Conservation (phyloP, 352 stramenopile genomes). For the Thraustochytrium striatum region DNA sequence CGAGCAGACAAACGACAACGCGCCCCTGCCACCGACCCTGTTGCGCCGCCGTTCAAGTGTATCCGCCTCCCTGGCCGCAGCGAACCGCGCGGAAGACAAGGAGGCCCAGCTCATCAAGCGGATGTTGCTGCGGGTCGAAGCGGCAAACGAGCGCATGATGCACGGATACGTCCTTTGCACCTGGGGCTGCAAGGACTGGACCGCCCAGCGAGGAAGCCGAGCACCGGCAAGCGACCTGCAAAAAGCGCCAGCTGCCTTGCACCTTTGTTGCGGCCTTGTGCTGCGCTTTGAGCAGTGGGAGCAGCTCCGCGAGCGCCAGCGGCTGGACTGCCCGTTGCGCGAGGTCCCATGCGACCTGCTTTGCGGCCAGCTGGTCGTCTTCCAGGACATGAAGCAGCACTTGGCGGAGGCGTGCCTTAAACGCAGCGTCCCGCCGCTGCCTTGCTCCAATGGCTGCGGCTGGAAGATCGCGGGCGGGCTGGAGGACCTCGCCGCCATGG, state of each 20-base stretch:
- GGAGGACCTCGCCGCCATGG: constrained; percentile 55
- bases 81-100: background rate
- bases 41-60: background rate
- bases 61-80: background rate
- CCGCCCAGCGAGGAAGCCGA: constrained; percentile 55
- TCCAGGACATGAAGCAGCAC: constrained; percentile 55
- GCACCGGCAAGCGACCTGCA: constrained; percentile 54
- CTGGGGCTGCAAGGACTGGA: constrained; percentile 60
- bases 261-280: constrained; percentile 54
- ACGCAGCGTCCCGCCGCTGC: constrained; percentile 54
- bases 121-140: constrained; percentile 55
- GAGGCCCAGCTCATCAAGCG: constrained; percentile 1
- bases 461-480: constrained; percentile 54
- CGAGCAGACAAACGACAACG: background rate
- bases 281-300: constrained; percentile 56
- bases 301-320: constrained; percentile 51
- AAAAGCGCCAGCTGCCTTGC: constrained; percentile 57
- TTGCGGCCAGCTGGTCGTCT: constrained; percentile 58
- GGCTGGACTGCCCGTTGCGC: constrained; percentile 51
- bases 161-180: constrained; percentile 60
- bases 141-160: constrained; percentile 56
- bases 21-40: background rate
- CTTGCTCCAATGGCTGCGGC: constrained; percentile 57
- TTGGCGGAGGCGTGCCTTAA: constrained; percentile 57
- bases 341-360: constrained; percentile 51